Evolutionary conservation across 805 yeast species (phyloP), one percentile per base, ranked within the genome.

Genomic region (Candida lessepsii): DNA sequence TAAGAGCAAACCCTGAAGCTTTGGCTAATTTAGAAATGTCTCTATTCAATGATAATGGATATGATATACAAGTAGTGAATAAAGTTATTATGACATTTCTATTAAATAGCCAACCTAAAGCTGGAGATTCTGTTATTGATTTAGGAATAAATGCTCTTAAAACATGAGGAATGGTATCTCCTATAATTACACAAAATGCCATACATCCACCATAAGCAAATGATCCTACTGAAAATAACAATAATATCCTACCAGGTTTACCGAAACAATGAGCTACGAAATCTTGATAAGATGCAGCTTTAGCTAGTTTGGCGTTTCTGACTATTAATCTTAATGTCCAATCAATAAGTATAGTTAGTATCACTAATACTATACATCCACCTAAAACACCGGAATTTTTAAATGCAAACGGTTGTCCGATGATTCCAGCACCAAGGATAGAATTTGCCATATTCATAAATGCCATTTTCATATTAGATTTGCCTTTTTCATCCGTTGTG

Each of bases 391-490:
- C 98, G 14, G 86, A 74, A 52, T 89, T 86, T 33, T 75, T 70
- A 53, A 90, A 78, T 0, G 97, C 96, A 48, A 81, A 84, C 2
- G 98, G 95, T 48, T 89, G 95, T 1, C 97, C 96, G 23, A 91
- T 87, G 39, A 91, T 86, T 6, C 98, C 98, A 0, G 98, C 97
- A 0, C 98, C 98, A 5, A 91, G 70, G 45, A 91, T 91, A 14
- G 95, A 83, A 61, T 90, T 90, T 8, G 96, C 95, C 96, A 90
- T 89, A 61, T 91, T 91, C 95, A 90, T 86, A 55, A 90, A 89
- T 4, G 97, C 97, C 87, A 84, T 84, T 42, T 75, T 76, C 73
- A 90, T 71, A 45, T 50, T 56, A 9, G 73, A 66, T 15, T 58
- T 56, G 4, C 71, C 72, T 15, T 48, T 44, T 17, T 54, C 59